Conservation (phyloP, 805 yeast species). For the Suhomyces tanzawaensis region DNA sequence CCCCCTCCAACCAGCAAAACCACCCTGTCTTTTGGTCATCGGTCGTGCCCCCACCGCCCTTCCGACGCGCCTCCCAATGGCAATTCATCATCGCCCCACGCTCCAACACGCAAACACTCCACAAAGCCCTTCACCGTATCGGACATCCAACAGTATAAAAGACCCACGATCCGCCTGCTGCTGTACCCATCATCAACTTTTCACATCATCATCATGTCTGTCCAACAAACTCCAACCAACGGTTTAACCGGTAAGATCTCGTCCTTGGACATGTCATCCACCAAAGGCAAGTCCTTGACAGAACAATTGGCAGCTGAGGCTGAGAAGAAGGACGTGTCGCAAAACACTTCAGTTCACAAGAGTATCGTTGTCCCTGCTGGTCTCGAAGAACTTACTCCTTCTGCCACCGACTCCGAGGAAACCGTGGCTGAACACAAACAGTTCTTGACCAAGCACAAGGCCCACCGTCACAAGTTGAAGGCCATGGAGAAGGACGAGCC, state of each 20-base stretch:
- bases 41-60: background rate
- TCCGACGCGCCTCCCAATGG: slow-evolving; percentile 1
- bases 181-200: slow-evolving; percentile 1
- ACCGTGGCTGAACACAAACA: slow-evolving; percentile 43
- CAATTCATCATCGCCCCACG: slow-evolving; percentile 1
- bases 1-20: no score
- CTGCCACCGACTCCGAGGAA: slow-evolving; percentile 23
- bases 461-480: slow-evolving; percentile 71
- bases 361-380: slow-evolving; percentile 12
- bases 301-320: slow-evolving; percentile 45
- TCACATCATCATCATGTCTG: slow-evolving; percentile 37
- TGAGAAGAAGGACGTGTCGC: slow-evolving; percentile 30
- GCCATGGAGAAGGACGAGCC: slow-evolving; percentile 87
- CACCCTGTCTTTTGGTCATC: background rate
- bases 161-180: background rate
- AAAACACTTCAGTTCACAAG: slow-evolving; percentile 18
- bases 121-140: background rate
- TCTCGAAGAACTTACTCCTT: slow-evolving; percentile 20
- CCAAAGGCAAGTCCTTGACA: slow-evolving; percentile 37
- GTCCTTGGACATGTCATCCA: slow-evolving; percentile 33
- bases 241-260: slow-evolving; percentile 47
- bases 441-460: slow-evolving; percentile 60
- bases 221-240: slow-evolving; percentile 59
- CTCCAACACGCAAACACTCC: background rate
- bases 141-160: background rate